Evolutionary conservation across 73 alveolate species (phyloP).

Genomic region (Paramecium tetraurelia): DNA sequence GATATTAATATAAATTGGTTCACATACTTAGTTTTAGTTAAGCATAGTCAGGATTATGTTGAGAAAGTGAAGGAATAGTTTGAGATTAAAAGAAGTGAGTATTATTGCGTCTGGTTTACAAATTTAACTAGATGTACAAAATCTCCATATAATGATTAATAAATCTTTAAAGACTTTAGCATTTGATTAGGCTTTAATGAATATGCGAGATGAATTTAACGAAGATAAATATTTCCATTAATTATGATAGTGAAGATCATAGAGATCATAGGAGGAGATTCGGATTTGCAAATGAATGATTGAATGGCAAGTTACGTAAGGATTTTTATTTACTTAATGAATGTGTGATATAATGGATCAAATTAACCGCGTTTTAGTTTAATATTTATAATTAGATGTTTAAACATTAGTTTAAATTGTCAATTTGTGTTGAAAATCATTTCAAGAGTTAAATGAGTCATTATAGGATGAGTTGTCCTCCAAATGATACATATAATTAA

Average conservation of each 20-base stretch:
- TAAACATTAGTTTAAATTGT: too few species aligned
- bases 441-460: too few species aligned
- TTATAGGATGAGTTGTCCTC: neutral
- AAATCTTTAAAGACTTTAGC: neutral
- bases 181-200: slow-evolving; percentile 55
- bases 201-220: slow-evolving; percentile 63
- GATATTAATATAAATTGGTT: slow-evolving; percentile 59
- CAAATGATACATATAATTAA: neutral
- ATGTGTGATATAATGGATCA: neutral
- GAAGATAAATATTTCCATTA: neutral
- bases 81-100: slow-evolving; percentile 38
- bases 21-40: slow-evolving; percentile 69
- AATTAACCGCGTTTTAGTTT: neutral
- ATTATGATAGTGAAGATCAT: slow-evolving; percentile 64
- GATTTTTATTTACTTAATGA: slow-evolving; percentile 54
- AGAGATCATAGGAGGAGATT: slow-evolving; percentile 60
- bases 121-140: neutral
- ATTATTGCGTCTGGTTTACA: slow-evolving; percentile 62
- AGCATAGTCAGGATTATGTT: slow-evolving; percentile 54
- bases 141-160: too few species aligned
- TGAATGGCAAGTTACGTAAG: slow-evolving; percentile 58
- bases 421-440: too few species aligned
- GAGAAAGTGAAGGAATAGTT: slow-evolving; percentile 65
- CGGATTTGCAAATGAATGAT: slow-evolving; percentile 25
- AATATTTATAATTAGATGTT: neutral